Percentiles rank a stretch among this genome's conserved stretches.
Conservation (phyloP, 83 land plant genomes). For the Picea engelmannii region DNA sequence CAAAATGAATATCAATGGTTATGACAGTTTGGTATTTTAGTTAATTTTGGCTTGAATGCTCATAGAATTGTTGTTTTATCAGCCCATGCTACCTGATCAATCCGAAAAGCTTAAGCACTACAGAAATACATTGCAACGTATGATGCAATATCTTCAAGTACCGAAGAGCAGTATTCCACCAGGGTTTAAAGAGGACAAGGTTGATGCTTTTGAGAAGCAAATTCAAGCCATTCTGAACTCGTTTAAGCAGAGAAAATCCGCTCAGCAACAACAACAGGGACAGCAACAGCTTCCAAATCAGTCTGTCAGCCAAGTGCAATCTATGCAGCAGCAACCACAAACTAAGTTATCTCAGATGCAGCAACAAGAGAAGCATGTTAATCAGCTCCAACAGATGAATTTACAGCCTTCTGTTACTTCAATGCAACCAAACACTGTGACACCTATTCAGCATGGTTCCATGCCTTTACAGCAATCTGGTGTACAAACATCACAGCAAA, state of each 20-base stretch:
- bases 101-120: too few species aligned
- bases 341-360: conserved; percentile 47
- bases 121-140: too few species aligned
- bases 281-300: conserved; percentile 38
- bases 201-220: conserved; percentile 67
- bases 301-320: conserved; percentile 23
- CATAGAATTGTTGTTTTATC: too few species aligned
- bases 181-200: conserved; percentile 43
- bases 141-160: conserved; percentile 29
- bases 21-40: too few species aligned
- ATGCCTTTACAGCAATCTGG: too few species aligned
- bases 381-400: conserved; percentile 16
- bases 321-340: conserved; percentile 41
- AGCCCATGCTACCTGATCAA: too few species aligned
- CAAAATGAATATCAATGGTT: too few species aligned
- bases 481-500: too few species aligned
- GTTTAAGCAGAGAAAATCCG: conserved; percentile 40
- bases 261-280: conserved; percentile 32
- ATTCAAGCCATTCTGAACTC: conserved; percentile 53
- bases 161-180: conserved; percentile 38
- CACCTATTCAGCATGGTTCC: too few species aligned
- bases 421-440: too few species aligned
- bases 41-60: too few species aligned
- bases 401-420: too few species aligned
- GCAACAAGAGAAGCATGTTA: conserved; percentile 63